Evolutionary conservation across 2,329 filamentous ascomycete genomes (phyloP).

Genomic region (Nannizzia gypsea): DNA sequence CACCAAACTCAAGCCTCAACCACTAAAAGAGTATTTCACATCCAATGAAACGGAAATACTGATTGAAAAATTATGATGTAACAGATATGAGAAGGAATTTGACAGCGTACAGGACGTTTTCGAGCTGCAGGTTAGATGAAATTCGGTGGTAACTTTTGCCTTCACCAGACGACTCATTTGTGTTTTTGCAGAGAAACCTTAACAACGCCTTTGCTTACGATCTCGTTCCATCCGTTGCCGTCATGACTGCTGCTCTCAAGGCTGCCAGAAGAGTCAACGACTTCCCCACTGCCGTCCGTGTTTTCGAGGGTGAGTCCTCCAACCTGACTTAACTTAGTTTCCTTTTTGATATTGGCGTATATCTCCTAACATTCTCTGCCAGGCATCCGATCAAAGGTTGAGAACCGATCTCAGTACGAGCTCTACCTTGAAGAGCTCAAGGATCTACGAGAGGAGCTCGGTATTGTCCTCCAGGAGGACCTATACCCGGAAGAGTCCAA

Average conservation of each 20-base stretch:
- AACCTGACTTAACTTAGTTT: background rate
- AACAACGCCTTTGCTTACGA: slow-evolving; percentile 99
- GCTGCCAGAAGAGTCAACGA: slow-evolving; percentile 95
- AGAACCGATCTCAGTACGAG: slow-evolving; percentile 98
- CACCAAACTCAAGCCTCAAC: background rate
- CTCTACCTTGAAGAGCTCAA: slow-evolving; percentile 86
- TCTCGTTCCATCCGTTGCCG: slow-evolving; percentile 86
- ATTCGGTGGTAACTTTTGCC: slow-evolving; percentile 3
- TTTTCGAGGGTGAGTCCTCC: slow-evolving; percentile 77
- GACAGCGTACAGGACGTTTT: slow-evolving; percentile 96
- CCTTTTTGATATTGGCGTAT: slow-evolving; percentile 9
- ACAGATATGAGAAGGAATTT: slow-evolving; percentile 98
- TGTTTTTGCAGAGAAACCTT: slow-evolving; percentile 59
- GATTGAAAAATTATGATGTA: slow-evolving; percentile 10
- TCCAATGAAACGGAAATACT: background rate
- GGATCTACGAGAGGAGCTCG: slow-evolving; percentile 83
- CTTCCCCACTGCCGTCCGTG: slow-evolving; percentile 92
- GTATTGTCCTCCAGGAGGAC: slow-evolving; percentile 80
- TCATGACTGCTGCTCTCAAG: slow-evolving; percentile 81
- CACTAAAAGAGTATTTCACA: no score
- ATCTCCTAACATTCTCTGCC: slow-evolving; percentile 6
- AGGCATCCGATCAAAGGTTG: slow-evolving; percentile 99
- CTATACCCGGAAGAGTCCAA: slow-evolving; percentile 58
- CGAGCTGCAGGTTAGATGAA: slow-evolving; percentile 78
- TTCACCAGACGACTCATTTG: background rate